Conservation (phyloP, 2,329 filamentous ascomycete species). For the Seiridium unicorne region DNA sequence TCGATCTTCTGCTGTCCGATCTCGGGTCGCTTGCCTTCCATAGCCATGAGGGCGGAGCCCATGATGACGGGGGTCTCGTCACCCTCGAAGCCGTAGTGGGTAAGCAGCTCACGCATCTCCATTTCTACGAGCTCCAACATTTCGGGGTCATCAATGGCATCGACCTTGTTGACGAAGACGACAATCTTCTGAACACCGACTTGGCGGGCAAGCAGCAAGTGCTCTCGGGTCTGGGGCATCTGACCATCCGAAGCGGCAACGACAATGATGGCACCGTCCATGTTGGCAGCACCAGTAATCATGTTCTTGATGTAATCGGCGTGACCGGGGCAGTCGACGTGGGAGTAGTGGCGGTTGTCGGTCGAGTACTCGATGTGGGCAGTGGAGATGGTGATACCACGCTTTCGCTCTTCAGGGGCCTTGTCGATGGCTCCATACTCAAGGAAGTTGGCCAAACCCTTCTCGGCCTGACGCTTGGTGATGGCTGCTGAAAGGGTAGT, state of each 20-base stretch:
- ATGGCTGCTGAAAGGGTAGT: slow-evolving; percentile 98
- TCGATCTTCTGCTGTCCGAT: slow-evolving; percentile 88
- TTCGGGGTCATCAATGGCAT: slow-evolving; percentile 94
- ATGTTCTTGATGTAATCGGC: slow-evolving; percentile 99
- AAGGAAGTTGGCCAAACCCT: slow-evolving; percentile 90
- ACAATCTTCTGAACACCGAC: slow-evolving; percentile 98
- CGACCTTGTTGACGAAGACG: slow-evolving; percentile 99
- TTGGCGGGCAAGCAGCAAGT: slow-evolving; percentile 95
- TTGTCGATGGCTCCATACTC: slow-evolving; percentile 99
- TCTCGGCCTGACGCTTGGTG: slow-evolving; percentile 95
- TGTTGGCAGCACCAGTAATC: slow-evolving; percentile 99
- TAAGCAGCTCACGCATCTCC: slow-evolving; percentile 98
- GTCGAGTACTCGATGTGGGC: slow-evolving; percentile 99
- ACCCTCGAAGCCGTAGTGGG: slow-evolving; percentile 92
- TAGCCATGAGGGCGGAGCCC: slow-evolving; percentile 91
- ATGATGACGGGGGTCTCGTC: slow-evolving; percentile 97
- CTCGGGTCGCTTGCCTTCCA: slow-evolving; percentile 83
- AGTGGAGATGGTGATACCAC: slow-evolving; percentile 98
- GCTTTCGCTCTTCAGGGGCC: slow-evolving; percentile 98
- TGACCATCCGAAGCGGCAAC: slow-evolving; percentile 98
- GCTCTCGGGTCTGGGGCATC: slow-evolving; percentile 99
- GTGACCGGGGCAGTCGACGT: slow-evolving; percentile 99
- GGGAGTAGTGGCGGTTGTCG: slow-evolving; percentile 92
- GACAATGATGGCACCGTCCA: slow-evolving; percentile 98
- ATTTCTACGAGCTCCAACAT: slow-evolving; percentile 99